These are phyloP conservation scores for Coniochaeta prunicola DNA, from an alignment of 2,329 filamentous ascomycete species.

Conservation along the genomic window DNA sequence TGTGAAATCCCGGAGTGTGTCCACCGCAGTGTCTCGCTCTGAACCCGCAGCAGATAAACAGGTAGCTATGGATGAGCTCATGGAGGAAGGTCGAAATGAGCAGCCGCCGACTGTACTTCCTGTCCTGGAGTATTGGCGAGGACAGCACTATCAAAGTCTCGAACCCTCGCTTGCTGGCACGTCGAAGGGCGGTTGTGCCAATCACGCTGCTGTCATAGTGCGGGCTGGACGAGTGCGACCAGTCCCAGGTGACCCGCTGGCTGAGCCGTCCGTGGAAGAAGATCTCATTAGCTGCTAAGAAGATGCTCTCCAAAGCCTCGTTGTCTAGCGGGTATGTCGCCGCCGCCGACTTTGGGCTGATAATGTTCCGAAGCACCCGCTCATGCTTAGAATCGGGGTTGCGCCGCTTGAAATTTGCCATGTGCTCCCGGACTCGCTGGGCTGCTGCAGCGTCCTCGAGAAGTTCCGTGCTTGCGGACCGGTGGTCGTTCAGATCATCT, in stretches of 20 bases:
- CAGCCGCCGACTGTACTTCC: constrained; percentile 49
- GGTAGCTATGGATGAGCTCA: constrained; percentile 60
- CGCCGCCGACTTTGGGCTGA: constrained; percentile 39
- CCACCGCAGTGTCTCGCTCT: constrained; percentile 47
- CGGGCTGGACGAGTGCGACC: constrained; percentile 42
- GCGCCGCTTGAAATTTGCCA: constrained; percentile 35
- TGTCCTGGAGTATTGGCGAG: constrained; percentile 47
- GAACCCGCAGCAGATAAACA: constrained; percentile 56
- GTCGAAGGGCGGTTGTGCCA: constrained; percentile 54
- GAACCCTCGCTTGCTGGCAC: constrained; percentile 40
- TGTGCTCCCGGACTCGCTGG: constrained; percentile 38
- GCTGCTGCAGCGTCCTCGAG: constrained; percentile 41
- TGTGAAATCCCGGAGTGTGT: constrained; percentile 52
- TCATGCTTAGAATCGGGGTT: constrained; percentile 44
- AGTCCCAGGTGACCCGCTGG: constrained; percentile 55
- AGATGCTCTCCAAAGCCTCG: constrained; percentile 48
- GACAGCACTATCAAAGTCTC: constrained; percentile 59
- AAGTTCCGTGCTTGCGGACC: constrained; percentile 26
- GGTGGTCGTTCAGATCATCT: constrained; percentile 26
- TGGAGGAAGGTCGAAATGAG: constrained; percentile 60
- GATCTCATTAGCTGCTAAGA: constrained; percentile 53
- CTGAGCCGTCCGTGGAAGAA: constrained; percentile 52
- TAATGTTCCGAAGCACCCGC: constrained; percentile 50
- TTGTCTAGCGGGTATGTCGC: constrained; percentile 49
- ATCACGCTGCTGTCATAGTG: constrained; percentile 50